Conservation (phyloP, 345 rosid species). For the Euclidium syriacum region DNA sequence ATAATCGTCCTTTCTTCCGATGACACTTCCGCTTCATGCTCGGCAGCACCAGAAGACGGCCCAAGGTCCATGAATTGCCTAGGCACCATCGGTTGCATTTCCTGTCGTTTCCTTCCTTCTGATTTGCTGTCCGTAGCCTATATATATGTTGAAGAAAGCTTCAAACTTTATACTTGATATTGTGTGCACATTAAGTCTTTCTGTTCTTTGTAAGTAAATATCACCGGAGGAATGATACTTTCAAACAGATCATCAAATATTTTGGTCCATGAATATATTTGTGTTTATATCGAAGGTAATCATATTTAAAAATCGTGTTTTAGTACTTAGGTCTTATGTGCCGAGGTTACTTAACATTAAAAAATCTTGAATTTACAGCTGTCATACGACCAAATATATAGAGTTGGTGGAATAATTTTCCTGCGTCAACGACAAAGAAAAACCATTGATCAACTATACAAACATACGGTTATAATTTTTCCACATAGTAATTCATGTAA, state of each 20-base stretch:
- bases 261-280: not conserved
- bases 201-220: not conserved
- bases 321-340: not conserved
- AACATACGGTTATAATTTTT: not conserved
- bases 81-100: constrained; percentile 39
- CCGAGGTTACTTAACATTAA: not conserved
- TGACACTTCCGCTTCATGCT: constrained; percentile 51
- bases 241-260: not conserved
- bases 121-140: constrained; percentile 21
- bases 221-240: not conserved
- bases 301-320: not conserved
- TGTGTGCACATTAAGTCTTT: not conserved
- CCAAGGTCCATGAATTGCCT: constrained; percentile 70
- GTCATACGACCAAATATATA: not conserved
- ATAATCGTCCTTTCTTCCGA: constrained; percentile 76
- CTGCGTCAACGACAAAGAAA: not conserved
- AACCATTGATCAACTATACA: not conserved
- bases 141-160: not conserved
- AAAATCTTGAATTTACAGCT: not conserved
- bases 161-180: not conserved
- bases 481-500: not conserved
- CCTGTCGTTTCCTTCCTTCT: constrained; percentile 20
- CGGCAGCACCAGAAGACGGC: constrained; percentile 39
- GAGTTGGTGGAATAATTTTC: not conserved
- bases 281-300: not conserved